Evolutionary conservation across 805 yeast genomes (phyloP), one percentile per base, ranked within the genome.

Genomic region (Candida ascalaphidarum): DNA sequence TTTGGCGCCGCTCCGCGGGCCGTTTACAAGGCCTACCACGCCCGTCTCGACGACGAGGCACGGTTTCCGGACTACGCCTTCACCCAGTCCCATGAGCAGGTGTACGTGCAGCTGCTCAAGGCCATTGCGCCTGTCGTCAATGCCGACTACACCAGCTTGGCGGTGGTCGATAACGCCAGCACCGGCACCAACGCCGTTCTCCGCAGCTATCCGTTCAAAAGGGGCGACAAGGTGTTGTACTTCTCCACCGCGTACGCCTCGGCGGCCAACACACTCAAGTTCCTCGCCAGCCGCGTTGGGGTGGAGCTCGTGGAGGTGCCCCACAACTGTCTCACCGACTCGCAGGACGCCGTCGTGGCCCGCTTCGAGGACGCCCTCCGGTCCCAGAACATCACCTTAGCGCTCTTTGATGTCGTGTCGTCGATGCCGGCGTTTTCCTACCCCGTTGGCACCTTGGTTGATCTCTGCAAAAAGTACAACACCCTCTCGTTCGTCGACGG

Each of bases 401-500:
- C 46, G 1, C 49, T 53, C 29, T 71, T 70, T 39, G 82, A 75
- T 39, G 61, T 74, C 14, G 67, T 79, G 17, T 51, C 71, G 14
- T 77, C 85, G 1, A 65, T 68, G 71, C 89, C 92, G 2, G 78
- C 78, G 7, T 67, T 67, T 4, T 40, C 49, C 14, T 39, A 78
- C 17, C 89, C 92, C 1, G 79, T 63, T 46, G 63, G 65, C 34
- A 44, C 56, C 28, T 37, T 80, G 25, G 56, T 63, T 3, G 35
- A 45, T 5, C 40, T 71, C 23, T 73, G 84, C 36, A 46, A 52
- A 10, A 48, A 66, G 27, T 50, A 70, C 26, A 48, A 52, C 10
- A 69, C 71, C 4, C 35, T 75, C 25, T 71, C 82, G 3, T 50
- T 77, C 23, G 65, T 81, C 15, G 89, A 81, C 46, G 89, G 81